Evolutionary conservation across 768 basidiomycete genomes (phyloP).

Genomic region (Tulasnella sp.): DNA sequence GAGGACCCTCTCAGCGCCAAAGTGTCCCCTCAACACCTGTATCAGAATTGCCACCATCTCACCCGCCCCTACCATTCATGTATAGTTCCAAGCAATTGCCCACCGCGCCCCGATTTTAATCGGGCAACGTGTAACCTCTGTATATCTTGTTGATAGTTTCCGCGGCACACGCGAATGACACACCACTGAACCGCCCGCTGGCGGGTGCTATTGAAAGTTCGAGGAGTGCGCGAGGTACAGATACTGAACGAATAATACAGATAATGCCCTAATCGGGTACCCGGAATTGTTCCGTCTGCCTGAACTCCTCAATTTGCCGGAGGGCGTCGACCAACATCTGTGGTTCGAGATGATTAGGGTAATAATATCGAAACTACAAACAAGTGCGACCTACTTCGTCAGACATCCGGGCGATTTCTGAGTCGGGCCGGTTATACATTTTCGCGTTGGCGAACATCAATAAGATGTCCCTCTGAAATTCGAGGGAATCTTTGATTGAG

Average conservation of each 20-base stretch:
- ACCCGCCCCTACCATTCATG: neutral
- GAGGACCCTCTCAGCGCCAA: neutral
- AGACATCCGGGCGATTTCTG: constrained; percentile 85
- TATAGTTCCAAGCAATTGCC: neutral
- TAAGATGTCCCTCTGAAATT: constrained; percentile 85
- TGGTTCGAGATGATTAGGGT: neutral
- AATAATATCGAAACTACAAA: neutral
- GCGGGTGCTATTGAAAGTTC: neutral
- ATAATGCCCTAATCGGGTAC: neutral
- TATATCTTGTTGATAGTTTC: neutral
- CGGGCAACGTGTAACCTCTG: neutral
- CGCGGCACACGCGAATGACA: neutral
- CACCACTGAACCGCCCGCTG: neutral
- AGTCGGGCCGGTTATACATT: constrained; percentile 90
- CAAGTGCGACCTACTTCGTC: constrained; percentile 62
- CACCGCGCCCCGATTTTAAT: neutral
- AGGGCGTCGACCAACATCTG: constrained; percentile 79
- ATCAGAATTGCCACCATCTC: neutral
- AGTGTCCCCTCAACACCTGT: neutral
- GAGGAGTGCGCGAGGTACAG: neutral
- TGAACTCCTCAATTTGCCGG: constrained; percentile 59
- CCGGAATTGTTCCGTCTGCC: constrained; percentile 66
- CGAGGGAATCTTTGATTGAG: constrained; percentile 68
- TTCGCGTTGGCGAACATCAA: constrained; percentile 96
- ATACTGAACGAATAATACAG: neutral